A percentile compares a stretch with the other conserved stretches of the same genome.
Conservation (phyloP, 1,139 yeast species). For the Schizosaccharomyces versatilis region DNA sequence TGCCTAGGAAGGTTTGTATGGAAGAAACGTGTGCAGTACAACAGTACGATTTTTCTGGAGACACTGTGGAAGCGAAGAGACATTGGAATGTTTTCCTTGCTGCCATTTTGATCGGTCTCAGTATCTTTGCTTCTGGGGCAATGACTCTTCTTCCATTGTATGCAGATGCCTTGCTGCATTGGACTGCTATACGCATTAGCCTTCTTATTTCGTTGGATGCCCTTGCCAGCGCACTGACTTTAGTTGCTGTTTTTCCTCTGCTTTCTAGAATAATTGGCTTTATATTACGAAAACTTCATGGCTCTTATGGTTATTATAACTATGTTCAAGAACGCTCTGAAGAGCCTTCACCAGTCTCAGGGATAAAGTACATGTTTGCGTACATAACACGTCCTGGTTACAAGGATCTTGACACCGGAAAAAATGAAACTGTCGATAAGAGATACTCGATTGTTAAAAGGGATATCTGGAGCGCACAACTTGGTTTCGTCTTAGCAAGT, state of each 20-base stretch:
- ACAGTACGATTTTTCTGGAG: not conserved
- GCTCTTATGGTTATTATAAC: not conserved
- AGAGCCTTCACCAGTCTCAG: not conserved
- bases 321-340: not conserved
- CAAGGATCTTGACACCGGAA: too few species aligned
- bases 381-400: not conserved
- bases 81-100: constrained; percentile 9
- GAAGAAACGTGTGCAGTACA: not conserved
- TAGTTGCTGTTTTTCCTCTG: constrained; percentile 8
- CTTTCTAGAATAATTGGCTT: constrained; percentile 5
- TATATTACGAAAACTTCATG: constrained; percentile 2
- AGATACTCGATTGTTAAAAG: constrained; percentile 8
- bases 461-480: constrained; percentile 8
- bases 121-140: constrained; percentile 7
- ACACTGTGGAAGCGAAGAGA: constrained; percentile 1
- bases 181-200: constrained; percentile 9
- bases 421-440: not conserved
- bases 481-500: constrained; percentile 6
- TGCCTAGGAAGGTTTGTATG: not conserved
- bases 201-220: constrained; percentile 7
- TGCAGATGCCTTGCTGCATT: constrained; percentile 5
- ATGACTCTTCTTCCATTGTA: constrained; percentile 9
- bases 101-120: constrained; percentile 6
- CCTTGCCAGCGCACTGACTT: constrained; percentile 7
- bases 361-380: not conserved